Conservation (phyloP, 2,329 filamentous ascomycete genomes). For the Verticillium dahliae region DNA sequence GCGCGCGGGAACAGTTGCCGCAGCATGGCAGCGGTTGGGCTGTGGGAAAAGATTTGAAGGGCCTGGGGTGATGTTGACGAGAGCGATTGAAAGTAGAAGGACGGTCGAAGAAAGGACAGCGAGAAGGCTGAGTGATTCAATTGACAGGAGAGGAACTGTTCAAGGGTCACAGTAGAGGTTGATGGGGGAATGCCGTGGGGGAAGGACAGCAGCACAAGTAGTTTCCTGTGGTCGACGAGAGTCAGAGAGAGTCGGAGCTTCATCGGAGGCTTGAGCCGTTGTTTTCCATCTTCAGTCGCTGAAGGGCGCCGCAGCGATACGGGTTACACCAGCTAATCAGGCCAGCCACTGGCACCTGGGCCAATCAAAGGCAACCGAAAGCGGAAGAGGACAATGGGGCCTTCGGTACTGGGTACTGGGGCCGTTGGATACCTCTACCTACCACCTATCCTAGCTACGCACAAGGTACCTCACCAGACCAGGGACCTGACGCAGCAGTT, state of each 20-base stretch:
- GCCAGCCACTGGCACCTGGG: background rate
- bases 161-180: background rate
- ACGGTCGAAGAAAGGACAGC: background rate
- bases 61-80: background rate
- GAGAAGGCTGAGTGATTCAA: background rate
- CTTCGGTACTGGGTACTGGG: too few relatives aligned
- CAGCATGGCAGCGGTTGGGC: slow-evolving; percentile 29
- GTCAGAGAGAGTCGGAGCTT: slow-evolving; percentile 15
- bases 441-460: too few relatives aligned
- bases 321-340: background rate
- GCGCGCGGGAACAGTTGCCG: slow-evolving; percentile 36
- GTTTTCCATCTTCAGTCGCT: slow-evolving; percentile 9
- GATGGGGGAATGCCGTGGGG: background rate
- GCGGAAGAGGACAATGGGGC: background rate
- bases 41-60: background rate
- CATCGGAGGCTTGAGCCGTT: slow-evolving; percentile 18
- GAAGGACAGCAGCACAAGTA: background rate
- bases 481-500: too few relatives aligned
- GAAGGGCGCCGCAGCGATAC: background rate
- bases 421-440: too few relatives aligned
- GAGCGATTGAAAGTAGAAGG: background rate
- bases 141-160: background rate
- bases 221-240: background rate
- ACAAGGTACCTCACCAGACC: too few relatives aligned
- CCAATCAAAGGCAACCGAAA: background rate